Base-by-base conservation (phyloP, 2,329 filamentous ascomycete genomes). In the Leptographium lundbergii region DNA sequence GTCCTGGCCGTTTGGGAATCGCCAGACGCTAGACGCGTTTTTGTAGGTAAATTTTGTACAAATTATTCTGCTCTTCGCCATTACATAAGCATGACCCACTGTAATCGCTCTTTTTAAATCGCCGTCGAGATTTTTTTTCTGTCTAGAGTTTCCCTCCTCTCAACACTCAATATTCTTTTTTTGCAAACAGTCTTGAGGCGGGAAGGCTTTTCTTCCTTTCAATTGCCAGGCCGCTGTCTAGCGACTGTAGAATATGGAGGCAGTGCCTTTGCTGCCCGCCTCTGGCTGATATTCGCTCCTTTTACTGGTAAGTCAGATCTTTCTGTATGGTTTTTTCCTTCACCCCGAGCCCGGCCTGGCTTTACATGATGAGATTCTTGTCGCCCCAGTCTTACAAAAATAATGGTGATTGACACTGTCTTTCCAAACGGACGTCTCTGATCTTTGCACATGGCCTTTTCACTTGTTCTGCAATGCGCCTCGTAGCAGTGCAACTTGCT, bases 311-410 rank as follows among this genome's bases (percentile, higher is more conserved):
- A 56, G 54, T 56, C 10, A 19, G 34, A 24, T 45, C 36, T 25
- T 19, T 39, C 42, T 45, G 29, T 47, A 3, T 1, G 10, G 6
- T 13, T 24, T 22, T 51, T 48, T 55, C 39, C 36, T 19, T 27
- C 14, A 14, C 34, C 13, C 25, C 34, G 3, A 36, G 10, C 7
- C 34, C 50, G 14, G 27, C 17, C 50, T 32, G 50, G 25, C 36
- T 34, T 50, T 13, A 39, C 27, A 76, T 81, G 78, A 81, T 81
- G 78, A 81, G 73, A 70, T 72, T 69, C 69, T 73, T 71, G 79
- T 81, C 79, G 79, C 79, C 79, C 79, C 79, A 79, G 78, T 77
- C 79, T 76, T 78, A 81, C 73, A 61, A 66, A 70, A 70, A 68
- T 67, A 62, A 74, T 81, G 78, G 77, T 81, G 79, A 81, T 75